Conservation (phyloP, 345 rosid genomes). For the Eucalyptus cloeziana region DNA sequence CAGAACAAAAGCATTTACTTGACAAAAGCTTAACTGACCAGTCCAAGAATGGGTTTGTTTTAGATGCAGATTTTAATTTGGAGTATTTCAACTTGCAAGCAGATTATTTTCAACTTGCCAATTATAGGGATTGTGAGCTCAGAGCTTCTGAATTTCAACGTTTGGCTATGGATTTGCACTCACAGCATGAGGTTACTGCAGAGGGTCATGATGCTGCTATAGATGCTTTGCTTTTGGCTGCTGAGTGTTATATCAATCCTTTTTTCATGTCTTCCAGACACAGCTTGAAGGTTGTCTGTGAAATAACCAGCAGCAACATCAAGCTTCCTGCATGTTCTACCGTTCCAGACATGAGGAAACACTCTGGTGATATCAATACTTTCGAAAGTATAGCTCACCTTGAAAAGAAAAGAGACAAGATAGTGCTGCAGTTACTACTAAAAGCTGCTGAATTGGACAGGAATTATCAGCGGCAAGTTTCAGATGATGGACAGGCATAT, state of each 20-base stretch:
- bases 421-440: constrained; percentile 55
- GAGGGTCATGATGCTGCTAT: constrained; percentile 79
- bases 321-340: constrained; percentile 10
- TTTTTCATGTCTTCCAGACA: constrained; percentile 49
- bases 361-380: constrained; percentile 15
- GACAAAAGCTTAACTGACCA: constrained; percentile 10
- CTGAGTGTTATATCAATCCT: constrained; percentile 82
- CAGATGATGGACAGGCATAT: constrained; percentile 12
- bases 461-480: constrained; percentile 20
- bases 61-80: constrained; percentile 40
- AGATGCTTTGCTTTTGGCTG: constrained; percentile 80
- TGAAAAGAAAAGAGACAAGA: constrained; percentile 61
- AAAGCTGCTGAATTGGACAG: constrained; percentile 68
- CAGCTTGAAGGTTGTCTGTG: constrained; percentile 6
- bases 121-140: constrained; percentile 55
- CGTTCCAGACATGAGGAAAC: constrained; percentile 8
- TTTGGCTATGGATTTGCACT: constrained; percentile 62
- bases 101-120: constrained; percentile 49
- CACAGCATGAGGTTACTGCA: constrained; percentile 28
- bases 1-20: constrained; percentile 16
- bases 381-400: constrained; percentile 36
- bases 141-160: constrained; percentile 70
- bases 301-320: constrained; percentile 1
- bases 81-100: constrained; percentile 62
- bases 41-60: constrained; percentile 24